Conservation (phyloP, 371 early-diverging fungal genomes). For the Saksenaea oblongispora region DNA sequence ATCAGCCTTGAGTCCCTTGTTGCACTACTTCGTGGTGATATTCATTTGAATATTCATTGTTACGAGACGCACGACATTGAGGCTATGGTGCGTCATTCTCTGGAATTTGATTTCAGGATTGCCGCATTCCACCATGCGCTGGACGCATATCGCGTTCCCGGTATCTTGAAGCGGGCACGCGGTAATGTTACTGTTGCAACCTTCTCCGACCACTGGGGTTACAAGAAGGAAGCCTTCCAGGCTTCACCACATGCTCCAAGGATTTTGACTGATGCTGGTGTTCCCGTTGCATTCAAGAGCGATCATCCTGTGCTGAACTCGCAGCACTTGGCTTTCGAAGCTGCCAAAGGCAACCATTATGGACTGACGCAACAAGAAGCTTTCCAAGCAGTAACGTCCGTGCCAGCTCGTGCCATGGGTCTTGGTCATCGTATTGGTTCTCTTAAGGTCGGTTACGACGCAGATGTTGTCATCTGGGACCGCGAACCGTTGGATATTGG, state of each 20-base stretch:
- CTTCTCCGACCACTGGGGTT: conserved; percentile 73
- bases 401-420: conserved; percentile 73
- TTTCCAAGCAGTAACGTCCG: conserved; percentile 68
- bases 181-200: conserved; percentile 68
- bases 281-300: conserved; percentile 71
- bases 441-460: conserved; percentile 72
- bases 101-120: conserved; percentile 78
- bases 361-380: conserved; percentile 62
- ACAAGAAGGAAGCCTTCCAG: conserved; percentile 77
- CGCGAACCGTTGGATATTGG: conserved; percentile 66
- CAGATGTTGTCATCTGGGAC: conserved; percentile 74
- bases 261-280: conserved; percentile 66
- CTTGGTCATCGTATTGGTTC: conserved; percentile 69
- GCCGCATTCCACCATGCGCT: conserved; percentile 82
- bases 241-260: conserved; percentile 59
- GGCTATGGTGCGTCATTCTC: conserved; percentile 72
- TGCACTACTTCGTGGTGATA: conserved; percentile 72
- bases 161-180: conserved; percentile 60
- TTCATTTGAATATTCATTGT: conserved; percentile 74
- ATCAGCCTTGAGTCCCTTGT: conserved; percentile 62
- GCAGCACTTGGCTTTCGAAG: conserved; percentile 71
- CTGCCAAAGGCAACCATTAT: conserved; percentile 71
- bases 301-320: conserved; percentile 80
- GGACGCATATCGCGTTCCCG: conserved; percentile 76
- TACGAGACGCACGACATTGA: conserved; percentile 73